A percentile compares a stretch with the other conserved stretches of the same genome.
phyloP scores from a whole-genome alignment of 371 early-diverging fungal species.

The Mucor mucedo region DNA sequence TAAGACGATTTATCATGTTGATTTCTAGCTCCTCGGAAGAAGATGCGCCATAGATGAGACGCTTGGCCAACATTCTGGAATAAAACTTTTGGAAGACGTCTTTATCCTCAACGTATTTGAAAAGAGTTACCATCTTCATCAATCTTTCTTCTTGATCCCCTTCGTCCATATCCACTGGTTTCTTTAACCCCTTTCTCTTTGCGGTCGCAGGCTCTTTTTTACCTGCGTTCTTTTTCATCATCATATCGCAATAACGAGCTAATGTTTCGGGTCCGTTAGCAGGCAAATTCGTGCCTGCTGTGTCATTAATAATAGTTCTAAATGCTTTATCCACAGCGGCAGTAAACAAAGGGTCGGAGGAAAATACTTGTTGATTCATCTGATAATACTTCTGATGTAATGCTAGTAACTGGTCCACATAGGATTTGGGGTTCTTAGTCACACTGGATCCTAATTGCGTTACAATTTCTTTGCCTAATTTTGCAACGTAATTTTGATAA shows the following conservation, averaged over 20 bases:
- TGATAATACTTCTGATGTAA: constrained; percentile 70
- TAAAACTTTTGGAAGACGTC: constrained; percentile 96
- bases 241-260: constrained; percentile 81
- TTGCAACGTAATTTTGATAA: constrained; percentile 69
- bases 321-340: constrained; percentile 89
- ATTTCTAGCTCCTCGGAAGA: constrained; percentile 86
- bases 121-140: constrained; percentile 64
- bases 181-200: constrained; percentile 22
- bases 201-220: constrained; percentile 35
- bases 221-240: constrained; percentile 68
- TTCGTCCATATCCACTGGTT: constrained; percentile 33
- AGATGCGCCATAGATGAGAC: constrained; percentile 80
- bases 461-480: constrained; percentile 64
- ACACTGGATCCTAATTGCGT: constrained; percentile 56
- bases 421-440: constrained; percentile 73
- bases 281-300: constrained; percentile 31
- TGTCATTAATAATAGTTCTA: constrained; percentile 75
- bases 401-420: constrained; percentile 67
- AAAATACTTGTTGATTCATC: constrained; percentile 68
- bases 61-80: constrained; percentile 85
- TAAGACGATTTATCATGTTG: constrained; percentile 82
- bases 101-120: constrained; percentile 92
- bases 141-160: constrained; percentile 64
- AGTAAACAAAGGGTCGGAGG: constrained; percentile 71
- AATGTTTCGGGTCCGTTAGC: constrained; percentile 77